Conservation (phyloP, 257 asterid genomes). For the Craterostigma plantagineum region DNA sequence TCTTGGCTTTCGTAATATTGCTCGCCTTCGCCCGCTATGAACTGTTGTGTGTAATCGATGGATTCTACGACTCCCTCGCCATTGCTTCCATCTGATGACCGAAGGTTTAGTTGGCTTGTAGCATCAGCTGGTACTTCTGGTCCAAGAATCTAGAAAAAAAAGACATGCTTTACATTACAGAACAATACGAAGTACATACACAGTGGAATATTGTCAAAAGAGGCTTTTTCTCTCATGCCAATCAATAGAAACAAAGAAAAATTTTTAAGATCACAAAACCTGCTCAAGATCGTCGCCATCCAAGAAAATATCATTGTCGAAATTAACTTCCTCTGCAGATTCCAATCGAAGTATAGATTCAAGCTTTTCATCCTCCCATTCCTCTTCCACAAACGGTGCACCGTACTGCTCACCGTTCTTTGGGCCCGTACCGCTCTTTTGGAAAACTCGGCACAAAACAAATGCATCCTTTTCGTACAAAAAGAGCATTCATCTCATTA, state of each 20-base stretch:
- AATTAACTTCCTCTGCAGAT: constrained; percentile 40
- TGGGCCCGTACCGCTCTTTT: constrained; percentile 96
- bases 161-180: constrained; percentile 5
- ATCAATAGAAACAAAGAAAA: background rate
- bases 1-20: constrained; percentile 19
- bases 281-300: constrained; percentile 68
- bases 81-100: constrained; percentile 15
- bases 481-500: background rate
- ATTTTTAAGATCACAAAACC: constrained; percentile 24
- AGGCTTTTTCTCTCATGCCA: too few relatives aligned
- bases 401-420: constrained; percentile 94
- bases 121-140: constrained; percentile 20
- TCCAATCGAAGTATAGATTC: constrained; percentile 29
- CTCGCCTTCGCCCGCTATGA: constrained; percentile 13
- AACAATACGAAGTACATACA: background rate
- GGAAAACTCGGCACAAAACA: constrained; percentile 81
- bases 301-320: constrained; percentile 32
- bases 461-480: constrained; percentile 44
- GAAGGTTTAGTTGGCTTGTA: constrained; percentile 20
- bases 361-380: constrained; percentile 64
- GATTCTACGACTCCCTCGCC: constrained; percentile 31
- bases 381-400: constrained; percentile 82
- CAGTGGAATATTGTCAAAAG: too few relatives aligned
- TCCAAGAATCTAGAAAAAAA: constrained; percentile 64
- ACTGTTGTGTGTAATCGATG: constrained; percentile 16